phyloP scores from a whole-genome alignment of 23 red algal genomes.

The Gracilaria domingensis region DNA sequence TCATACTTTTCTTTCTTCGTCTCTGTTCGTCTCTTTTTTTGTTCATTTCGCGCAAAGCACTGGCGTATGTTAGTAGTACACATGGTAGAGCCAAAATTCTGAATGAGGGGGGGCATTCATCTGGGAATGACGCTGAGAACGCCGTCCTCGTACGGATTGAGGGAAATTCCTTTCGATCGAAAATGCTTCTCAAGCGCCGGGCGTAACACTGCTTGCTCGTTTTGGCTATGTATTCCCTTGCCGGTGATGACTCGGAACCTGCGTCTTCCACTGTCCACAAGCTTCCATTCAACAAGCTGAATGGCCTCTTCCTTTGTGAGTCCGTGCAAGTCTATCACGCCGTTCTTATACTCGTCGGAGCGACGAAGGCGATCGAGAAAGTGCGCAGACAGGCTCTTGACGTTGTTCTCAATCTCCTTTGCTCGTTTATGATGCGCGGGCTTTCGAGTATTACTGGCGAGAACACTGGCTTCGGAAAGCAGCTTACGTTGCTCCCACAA shows the following conservation, averaged over 20 bases:
- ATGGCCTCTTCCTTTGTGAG: conserved; percentile 64
- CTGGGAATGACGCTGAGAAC: conserved; percentile 25
- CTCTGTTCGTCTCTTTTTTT: background rate
- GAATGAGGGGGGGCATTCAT: background rate
- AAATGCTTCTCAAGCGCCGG: conserved; percentile 66
- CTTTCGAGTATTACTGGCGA: conserved; percentile 51
- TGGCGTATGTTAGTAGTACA: background rate
- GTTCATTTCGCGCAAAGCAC: background rate
- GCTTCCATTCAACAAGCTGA: conserved; percentile 66
- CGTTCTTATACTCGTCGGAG: conserved; percentile 46
- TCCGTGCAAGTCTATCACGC: conserved; percentile 55
- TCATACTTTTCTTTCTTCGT: background rate
- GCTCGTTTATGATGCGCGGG: background rate
- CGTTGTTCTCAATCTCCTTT: conserved; percentile 10
- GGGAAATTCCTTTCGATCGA: conserved; percentile 37
- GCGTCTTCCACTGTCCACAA: conserved; percentile 22
- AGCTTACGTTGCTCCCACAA: conserved; percentile 41
- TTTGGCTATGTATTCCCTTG: conserved; percentile 60
- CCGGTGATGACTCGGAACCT: conserved; percentile 62
- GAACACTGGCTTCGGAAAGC: background rate
- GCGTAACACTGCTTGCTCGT: conserved; percentile 55
- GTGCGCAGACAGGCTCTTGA: conserved; percentile 21
- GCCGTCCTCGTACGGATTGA: conserved; percentile 33
- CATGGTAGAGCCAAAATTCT: background rate
- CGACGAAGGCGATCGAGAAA: conserved; percentile 35